Evolutionary conservation across 2,329 filamentous ascomycete genomes (phyloP).

Genomic region (Pseudofabraea citricarpa): DNA sequence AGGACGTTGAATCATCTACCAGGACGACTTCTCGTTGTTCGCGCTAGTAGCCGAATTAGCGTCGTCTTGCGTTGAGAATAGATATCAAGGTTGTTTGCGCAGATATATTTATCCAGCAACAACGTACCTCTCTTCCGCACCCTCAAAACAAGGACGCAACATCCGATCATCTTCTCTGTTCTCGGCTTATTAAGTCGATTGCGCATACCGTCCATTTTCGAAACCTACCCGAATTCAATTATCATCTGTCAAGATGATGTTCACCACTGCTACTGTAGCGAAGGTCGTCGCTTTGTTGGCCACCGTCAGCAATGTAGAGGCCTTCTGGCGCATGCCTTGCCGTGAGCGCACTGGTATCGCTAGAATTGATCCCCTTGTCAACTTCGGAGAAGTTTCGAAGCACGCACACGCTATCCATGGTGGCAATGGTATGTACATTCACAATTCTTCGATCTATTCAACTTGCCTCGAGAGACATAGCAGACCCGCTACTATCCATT

Average conservation of each 20-base stretch:
- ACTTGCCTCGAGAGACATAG: conserved; percentile 14
- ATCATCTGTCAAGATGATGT: conserved; percentile 5
- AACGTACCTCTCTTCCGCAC: too few relatives aligned
- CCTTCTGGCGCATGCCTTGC: conserved; percentile 91
- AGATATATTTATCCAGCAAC: too few relatives aligned
- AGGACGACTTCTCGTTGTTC: too few relatives aligned
- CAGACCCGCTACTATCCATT: too few relatives aligned
- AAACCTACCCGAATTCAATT: conserved; percentile 1
- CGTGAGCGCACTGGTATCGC: conserved; percentile 63
- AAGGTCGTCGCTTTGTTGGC: conserved; percentile 3
- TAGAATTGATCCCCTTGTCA: conserved; percentile 73
- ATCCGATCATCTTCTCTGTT: not conserved
- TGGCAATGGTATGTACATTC: conserved; percentile 59
- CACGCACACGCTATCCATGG: conserved; percentile 77
- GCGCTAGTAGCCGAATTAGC: too few relatives aligned
- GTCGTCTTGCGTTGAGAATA: too few relatives aligned
- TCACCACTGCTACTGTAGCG: conserved; percentile 4
- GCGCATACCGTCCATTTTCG: not conserved
- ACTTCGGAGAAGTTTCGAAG: conserved; percentile 49
- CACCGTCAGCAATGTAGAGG: conserved; percentile 36
- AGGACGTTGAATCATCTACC: too few relatives aligned
- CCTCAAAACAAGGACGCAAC: too few relatives aligned
- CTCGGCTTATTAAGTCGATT: not conserved
- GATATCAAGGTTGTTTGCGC: too few relatives aligned
- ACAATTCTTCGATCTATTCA: not conserved